phyloP scores from a whole-genome alignment of 139 green algal species.

The Chlorella vulgaris region DNA sequence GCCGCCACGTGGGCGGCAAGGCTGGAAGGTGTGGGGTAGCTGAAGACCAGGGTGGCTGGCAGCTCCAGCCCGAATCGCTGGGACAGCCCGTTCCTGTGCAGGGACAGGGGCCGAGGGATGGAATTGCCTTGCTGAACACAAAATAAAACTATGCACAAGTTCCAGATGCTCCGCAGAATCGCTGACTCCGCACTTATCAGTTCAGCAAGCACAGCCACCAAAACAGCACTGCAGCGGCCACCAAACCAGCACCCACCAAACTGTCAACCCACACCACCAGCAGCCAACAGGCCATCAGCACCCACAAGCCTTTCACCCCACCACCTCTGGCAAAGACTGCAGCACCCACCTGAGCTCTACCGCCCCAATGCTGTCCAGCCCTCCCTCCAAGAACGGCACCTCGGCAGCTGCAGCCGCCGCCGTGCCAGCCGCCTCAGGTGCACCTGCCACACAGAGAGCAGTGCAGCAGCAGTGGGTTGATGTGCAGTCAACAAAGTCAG shows the following conservation, averaged over 20 bases:
- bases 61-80: slow-evolving; percentile 35
- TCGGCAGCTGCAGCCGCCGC: not conserved
- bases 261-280: too few species aligned
- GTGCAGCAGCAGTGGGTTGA: too few species aligned
- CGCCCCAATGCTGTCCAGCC: slow-evolving; percentile 71
- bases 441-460: too few species aligned
- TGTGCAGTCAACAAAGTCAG: too few species aligned
- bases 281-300: too few species aligned
- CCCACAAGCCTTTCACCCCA: too few species aligned
- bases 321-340: not conserved
- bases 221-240: too few species aligned
- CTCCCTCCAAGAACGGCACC: slow-evolving; percentile 48
- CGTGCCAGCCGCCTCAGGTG: not conserved
- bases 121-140: not conserved
- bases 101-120: not conserved
- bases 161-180: too few species aligned
- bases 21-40: slow-evolving; percentile 53
- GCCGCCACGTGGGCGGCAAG: slow-evolving; percentile 13
- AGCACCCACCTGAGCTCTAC: slow-evolving; percentile 73
- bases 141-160: too few species aligned
- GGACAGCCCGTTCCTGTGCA: slow-evolving; percentile 28
- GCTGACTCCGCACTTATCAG: too few species aligned
- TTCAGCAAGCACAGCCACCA: too few species aligned
- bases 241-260: too few species aligned
- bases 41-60: slow-evolving; percentile 55